Conservation (phyloP, 2,329 filamentous ascomycete genomes). For the Stylonectria norvegica region DNA sequence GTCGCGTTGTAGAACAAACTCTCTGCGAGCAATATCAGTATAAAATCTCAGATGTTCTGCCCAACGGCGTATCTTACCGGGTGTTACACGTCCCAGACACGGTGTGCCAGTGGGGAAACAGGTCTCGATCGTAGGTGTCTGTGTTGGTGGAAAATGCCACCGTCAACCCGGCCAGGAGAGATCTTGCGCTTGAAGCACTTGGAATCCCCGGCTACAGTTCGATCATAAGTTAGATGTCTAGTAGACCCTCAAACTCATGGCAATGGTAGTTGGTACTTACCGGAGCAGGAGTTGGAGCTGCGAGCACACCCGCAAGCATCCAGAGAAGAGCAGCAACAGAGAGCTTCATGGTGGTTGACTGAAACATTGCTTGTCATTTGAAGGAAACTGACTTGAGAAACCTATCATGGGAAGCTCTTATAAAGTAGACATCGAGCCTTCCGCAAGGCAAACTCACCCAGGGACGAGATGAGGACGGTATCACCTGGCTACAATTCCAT, state of each 20-base stretch:
- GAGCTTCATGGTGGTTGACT: conserved; percentile 33
- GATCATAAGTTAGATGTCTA: conserved; percentile 2
- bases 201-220: conserved; percentile 58
- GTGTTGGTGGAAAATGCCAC: conserved; percentile 54
- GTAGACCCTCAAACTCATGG: not conserved
- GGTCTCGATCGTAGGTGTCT: conserved; percentile 58
- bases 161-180: conserved; percentile 55
- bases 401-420: too few species aligned
- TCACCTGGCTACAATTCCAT: too few species aligned
- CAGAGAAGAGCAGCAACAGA: conserved; percentile 26
- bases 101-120: conserved; percentile 71
- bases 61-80: conserved; percentile 34
- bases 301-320: conserved; percentile 27
- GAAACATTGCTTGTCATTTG: too few species aligned
- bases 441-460: too few species aligned
- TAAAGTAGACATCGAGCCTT: too few species aligned
- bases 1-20: conserved; percentile 71
- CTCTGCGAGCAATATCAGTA: conserved; percentile 35
- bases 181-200: conserved; percentile 51
- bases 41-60: not conserved
- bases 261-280: conserved; percentile 16
- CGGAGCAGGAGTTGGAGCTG: conserved; percentile 27
- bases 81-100: conserved; percentile 67
- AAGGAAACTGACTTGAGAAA: too few species aligned
- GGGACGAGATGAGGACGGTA: too few species aligned